These are phyloP conservation scores for Potentilla sterilis DNA, from an alignment of 306 rosid species.

Conservation along the genomic window DNA sequence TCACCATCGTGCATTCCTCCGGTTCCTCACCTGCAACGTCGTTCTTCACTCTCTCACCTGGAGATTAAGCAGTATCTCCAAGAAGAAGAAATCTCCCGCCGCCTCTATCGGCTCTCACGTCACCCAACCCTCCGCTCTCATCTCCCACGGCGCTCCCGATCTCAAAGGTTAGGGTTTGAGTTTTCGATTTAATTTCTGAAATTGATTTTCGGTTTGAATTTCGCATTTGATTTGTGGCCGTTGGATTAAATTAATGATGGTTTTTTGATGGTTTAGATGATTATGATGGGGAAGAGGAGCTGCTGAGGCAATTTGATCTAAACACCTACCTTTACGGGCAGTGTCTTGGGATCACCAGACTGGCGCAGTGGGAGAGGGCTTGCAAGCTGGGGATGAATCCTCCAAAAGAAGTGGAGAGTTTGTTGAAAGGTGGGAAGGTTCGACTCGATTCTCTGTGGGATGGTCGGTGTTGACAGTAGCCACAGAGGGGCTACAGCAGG, in stretches of 20 bases:
- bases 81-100: constrained; percentile 21
- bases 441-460: constrained; percentile 52
- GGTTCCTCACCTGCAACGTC: too few relatives aligned
- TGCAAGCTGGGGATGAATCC: constrained; percentile 63
- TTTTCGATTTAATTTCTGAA: too few relatives aligned
- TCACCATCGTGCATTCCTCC: too few relatives aligned
- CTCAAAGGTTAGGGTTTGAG: too few relatives aligned
- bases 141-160: constrained; percentile 37
- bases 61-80: constrained; percentile 8
- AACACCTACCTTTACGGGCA: constrained; percentile 85
- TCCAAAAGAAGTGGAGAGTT: constrained; percentile 46
- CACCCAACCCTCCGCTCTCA: constrained; percentile 38
- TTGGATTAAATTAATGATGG: too few relatives aligned
- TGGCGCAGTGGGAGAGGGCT: constrained; percentile 81
- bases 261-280: constrained; percentile 42
- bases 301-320: constrained; percentile 74
- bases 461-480: too few relatives aligned
- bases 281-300: constrained; percentile 39
- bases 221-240: too few relatives aligned
- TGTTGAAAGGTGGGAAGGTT: constrained; percentile 43
- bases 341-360: constrained; percentile 68
- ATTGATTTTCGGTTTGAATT: too few relatives aligned
- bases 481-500: too few relatives aligned
- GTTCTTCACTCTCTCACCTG: too few relatives aligned
- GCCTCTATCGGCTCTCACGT: constrained; percentile 29